Percentiles rank a stretch among this genome's conserved stretches.
Evolutionary conservation across 768 basidiomycete genomes (phyloP).

Genomic region (Amanita pseudoporphyria): DNA sequence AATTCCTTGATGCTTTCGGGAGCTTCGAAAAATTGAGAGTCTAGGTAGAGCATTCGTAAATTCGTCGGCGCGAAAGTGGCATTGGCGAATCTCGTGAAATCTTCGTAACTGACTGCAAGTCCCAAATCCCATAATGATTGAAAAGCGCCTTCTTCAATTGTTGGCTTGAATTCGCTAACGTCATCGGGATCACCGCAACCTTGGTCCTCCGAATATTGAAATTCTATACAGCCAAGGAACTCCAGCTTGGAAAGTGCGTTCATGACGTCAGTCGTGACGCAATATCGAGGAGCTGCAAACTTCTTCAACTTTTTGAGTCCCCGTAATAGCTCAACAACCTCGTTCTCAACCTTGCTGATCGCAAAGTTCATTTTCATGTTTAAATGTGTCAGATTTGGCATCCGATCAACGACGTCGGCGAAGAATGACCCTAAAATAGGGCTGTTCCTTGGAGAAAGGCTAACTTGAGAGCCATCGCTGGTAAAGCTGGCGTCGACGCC

Average conservation of each 20-base stretch:
- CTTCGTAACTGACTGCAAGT: slow-evolving; percentile 32
- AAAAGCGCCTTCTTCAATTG: slow-evolving; percentile 38
- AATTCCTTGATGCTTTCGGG: slow-evolving; percentile 32
- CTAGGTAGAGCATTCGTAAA: slow-evolving; percentile 42
- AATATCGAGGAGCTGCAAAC: slow-evolving; percentile 42
- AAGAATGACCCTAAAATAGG: slow-evolving; percentile 18
- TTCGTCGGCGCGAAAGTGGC: slow-evolving; percentile 35
- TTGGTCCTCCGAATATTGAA: slow-evolving; percentile 38
- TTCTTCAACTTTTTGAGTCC: slow-evolving; percentile 34
- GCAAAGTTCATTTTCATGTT: slow-evolving; percentile 35
- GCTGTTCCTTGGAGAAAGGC: slow-evolving; percentile 9
- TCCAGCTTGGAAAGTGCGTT: slow-evolving; percentile 34
- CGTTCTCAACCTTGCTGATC: slow-evolving; percentile 29
- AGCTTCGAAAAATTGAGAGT: slow-evolving; percentile 34
- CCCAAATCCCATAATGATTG: slow-evolving; percentile 44
- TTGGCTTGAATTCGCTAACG: slow-evolving; percentile 33
- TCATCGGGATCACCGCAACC: slow-evolving; percentile 38
- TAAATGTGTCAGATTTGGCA: slow-evolving; percentile 39
- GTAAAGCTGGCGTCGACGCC: slow-evolving; percentile 21
- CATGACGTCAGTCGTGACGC: slow-evolving; percentile 36
- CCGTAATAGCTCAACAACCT: slow-evolving; percentile 28
- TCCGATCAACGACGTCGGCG: slow-evolving; percentile 31
- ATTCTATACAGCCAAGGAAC: slow-evolving; percentile 39
- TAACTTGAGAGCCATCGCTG: slow-evolving; percentile 15
- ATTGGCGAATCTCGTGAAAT: slow-evolving; percentile 36